A percentile compares a stretch with the other conserved stretches of the same genome.
Evolutionary conservation across 257 asterid species (phyloP).

Genomic region (Anisodus acutangulus): DNA sequence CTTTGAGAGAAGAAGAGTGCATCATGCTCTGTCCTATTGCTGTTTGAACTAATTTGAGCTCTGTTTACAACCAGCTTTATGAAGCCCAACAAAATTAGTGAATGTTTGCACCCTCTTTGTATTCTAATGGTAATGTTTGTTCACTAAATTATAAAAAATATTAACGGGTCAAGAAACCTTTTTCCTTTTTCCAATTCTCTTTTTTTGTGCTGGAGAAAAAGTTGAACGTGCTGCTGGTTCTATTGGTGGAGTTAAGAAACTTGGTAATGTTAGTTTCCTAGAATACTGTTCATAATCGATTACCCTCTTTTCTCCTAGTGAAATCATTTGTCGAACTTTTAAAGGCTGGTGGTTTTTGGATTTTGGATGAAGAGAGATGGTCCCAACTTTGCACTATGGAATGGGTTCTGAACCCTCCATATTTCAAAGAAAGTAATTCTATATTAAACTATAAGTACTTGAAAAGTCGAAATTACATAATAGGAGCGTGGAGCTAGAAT

Average conservation of each 20-base stretch:
- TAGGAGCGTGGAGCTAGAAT: background rate
- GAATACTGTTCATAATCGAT: background rate
- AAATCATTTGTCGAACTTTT: background rate
- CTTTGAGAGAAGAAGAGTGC: background rate
- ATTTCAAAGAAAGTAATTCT: background rate
- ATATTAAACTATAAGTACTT: background rate
- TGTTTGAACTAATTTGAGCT: background rate
- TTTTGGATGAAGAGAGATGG: background rate
- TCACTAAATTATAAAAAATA: background rate
- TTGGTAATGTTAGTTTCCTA: background rate
- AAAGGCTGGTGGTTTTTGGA: background rate
- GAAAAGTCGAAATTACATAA: background rate
- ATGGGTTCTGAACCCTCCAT: background rate
- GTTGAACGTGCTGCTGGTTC: background rate
- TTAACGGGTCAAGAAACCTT: background rate
- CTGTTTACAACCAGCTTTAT: background rate
- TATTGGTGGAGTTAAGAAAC: background rate
- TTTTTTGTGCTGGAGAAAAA: background rate
- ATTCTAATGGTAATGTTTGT: background rate
- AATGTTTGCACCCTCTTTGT: background rate
- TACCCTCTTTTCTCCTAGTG: background rate
- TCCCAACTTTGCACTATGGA: background rate
- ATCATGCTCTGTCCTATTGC: background rate
- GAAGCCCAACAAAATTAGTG: background rate
- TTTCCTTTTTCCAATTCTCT: too few species aligned